phyloP scores from a whole-genome alignment of 192 early-diverging fungal genomes.

The Podila verticillata region DNA sequence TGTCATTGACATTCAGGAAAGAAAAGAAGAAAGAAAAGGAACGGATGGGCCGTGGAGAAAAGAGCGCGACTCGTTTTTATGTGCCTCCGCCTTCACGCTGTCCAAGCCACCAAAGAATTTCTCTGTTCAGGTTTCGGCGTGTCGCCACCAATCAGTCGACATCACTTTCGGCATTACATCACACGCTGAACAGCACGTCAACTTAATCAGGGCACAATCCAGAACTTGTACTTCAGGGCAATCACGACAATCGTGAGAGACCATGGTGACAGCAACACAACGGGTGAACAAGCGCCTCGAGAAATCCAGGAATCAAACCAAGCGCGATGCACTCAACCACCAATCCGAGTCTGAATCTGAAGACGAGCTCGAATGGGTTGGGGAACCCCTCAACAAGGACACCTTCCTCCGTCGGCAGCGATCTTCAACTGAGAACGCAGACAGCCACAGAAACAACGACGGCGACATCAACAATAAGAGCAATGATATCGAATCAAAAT shows the following conservation, averaged over 20 bases:
- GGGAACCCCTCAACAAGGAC: conserved; percentile 42
- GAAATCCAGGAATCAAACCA: conserved; percentile 9
- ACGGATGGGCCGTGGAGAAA: background rate
- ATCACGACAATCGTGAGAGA: background rate
- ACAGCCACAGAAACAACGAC: background rate
- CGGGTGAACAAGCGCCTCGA: conserved; percentile 26
- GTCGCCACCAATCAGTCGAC: background rate
- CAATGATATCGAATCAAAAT: background rate
- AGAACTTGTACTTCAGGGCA: background rate
- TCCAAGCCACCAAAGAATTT: no score
- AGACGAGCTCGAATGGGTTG: conserved; percentile 34
- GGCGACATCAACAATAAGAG: background rate
- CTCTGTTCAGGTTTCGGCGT: no score
- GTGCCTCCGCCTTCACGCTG: no score
- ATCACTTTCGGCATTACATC: no score
- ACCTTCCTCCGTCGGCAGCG: conserved; percentile 6
- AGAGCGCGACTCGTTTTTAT: background rate
- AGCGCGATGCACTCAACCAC: conserved; percentile 11
- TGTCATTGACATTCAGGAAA: no score
- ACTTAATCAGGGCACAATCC: no score
- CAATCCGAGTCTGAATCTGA: conserved; percentile 33
- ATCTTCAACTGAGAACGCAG: background rate
- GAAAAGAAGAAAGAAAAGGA: background rate
- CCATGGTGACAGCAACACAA: conserved; percentile 25
- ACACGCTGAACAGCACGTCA: background rate